These are phyloP conservation scores for Nissolia schottii DNA, from an alignment of 306 rosid species.

Conservation along the genomic window DNA sequence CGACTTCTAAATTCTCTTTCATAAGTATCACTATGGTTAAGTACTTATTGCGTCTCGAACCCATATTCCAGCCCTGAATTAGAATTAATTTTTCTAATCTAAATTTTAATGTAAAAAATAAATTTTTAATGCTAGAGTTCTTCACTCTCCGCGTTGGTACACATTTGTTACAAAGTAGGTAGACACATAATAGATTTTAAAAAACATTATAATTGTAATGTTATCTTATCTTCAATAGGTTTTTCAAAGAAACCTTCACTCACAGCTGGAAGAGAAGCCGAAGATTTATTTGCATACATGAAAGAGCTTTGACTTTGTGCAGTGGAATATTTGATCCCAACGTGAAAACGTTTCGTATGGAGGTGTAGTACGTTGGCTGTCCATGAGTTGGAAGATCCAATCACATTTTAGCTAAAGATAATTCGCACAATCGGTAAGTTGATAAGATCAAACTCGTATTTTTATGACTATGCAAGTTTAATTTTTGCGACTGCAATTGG, in stretches of 20 bases:
- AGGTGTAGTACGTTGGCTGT: slow-evolving; percentile 20
- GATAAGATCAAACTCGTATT: no score
- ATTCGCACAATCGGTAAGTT: no score
- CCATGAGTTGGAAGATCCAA: slow-evolving; percentile 28
- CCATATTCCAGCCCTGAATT: no score
- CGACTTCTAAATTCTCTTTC: no score
- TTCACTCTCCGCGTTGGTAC: background rate
- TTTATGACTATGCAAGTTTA: no score
- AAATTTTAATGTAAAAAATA: no score
- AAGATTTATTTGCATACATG: background rate
- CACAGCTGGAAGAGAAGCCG: background rate
- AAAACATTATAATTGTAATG: background rate
- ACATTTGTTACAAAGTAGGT: background rate
- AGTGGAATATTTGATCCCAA: background rate
- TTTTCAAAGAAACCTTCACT: background rate
- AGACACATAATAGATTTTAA: background rate
- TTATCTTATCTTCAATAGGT: background rate
- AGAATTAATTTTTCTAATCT: no score
- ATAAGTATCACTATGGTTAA: no score
- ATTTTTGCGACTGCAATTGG: no score
- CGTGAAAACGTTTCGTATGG: background rate
- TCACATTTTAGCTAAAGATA: no score
- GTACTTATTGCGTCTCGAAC: no score
- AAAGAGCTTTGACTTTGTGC: slow-evolving; percentile 1
- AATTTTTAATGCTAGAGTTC: background rate